Base-by-base conservation (phyloP, 2,329 filamentous ascomycete species). In the Alternaria sp. region DNA sequence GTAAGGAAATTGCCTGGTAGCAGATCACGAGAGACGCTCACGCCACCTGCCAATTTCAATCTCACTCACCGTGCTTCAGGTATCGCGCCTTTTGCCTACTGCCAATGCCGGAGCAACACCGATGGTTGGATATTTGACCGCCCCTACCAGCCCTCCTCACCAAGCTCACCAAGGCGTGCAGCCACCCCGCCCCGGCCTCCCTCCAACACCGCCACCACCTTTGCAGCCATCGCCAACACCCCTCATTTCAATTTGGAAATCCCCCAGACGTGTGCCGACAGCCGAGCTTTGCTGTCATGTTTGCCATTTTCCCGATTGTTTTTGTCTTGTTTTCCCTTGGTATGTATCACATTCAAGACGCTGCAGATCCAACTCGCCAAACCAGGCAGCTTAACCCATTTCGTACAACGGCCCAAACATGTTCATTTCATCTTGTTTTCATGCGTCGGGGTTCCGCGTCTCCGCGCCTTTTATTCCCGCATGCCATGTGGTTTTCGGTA, bases 281-380 rank as follows among this genome's bases (percentile, higher is more conserved):
- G 51, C 32, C 56, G 58, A 41, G 65, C 71, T 53, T 66, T 71
- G 42, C 68, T 66, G 24, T 61, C 64, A 42, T 22, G 18, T 34
- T 48, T 67, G 73, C 14, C 68, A 68, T 43, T 67, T 63, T 63
- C 58, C 73, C 74, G 7, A 67, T 61, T 12, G 67, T 70, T 3
- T 36, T 30, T 46, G 14, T 38, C 34, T 12, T 67, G 69, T 3
- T 36, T 24, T 46, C 75, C 69, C 41, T 64, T 68, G 41, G 32
- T 64, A 46, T 75, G 69, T 41, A 67, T 54, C 6, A 72, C 65
- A 14, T 72, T 70, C 53, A 74, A 73, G 7, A 72, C 65, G 22
- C 62, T 65, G 53, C 72, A 74, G 30, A 22, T 32, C 46, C 22
- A 30, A 28, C n/a, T 43, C 36, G 24, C 30, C 22, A 30, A 20